These are phyloP conservation scores for Tillandsia leiboldiana DNA, from an alignment of 176 grass and related monocot species.

Conservation along the genomic window DNA sequence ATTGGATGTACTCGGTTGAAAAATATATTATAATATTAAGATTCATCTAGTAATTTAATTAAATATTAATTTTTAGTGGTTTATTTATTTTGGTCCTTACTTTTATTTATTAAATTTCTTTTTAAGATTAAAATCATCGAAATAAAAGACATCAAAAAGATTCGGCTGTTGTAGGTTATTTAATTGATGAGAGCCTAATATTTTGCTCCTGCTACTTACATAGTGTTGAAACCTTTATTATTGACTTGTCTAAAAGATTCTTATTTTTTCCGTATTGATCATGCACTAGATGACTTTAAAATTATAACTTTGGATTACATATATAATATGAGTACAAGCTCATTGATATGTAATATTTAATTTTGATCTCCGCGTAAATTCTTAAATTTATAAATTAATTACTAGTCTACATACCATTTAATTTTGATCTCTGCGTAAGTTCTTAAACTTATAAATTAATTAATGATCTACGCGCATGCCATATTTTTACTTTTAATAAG, in stretches of 20 bases:
- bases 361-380: no score
- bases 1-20: neutral
- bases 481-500: no score
- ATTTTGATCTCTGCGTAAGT: no score
- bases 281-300: neutral
- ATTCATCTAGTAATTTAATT: no score
- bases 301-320: neutral
- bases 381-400: no score
- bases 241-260: no score
- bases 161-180: slow-evolving; percentile 7
- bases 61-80: no score
- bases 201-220: slow-evolving; percentile 16
- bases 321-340: no score
- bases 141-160: slow-evolving; percentile 4
- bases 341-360: no score
- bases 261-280: neutral
- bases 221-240: neutral
- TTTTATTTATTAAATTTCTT: neutral
- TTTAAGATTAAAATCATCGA: neutral
- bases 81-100: neutral
- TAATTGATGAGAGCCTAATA: slow-evolving; percentile 1
- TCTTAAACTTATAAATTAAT: no score
- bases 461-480: no score
- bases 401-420: no score
- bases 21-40: neutral